Conservation (phyloP, 345 rosid genomes). For the Gossypium rotundifolium region DNA sequence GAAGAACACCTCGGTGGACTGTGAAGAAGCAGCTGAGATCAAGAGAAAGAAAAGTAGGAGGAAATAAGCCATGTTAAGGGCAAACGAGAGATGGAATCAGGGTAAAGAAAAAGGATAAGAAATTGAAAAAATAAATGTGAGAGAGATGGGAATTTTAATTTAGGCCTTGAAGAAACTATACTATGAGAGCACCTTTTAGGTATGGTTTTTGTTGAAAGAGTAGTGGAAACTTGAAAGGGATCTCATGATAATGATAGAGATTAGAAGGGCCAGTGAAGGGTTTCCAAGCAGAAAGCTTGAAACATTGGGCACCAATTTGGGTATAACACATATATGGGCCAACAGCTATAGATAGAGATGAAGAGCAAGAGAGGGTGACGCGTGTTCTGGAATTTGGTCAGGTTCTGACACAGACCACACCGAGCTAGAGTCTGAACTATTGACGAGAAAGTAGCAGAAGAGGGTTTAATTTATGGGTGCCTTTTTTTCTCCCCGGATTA, state of each 20-base stretch:
- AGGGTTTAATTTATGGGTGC: too few species aligned
- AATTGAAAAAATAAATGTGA: background rate
- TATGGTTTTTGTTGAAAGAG: background rate
- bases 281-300: background rate
- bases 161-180: background rate
- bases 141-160: constrained; percentile 3
- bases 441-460: background rate
- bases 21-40: constrained; percentile 24
- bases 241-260: background rate
- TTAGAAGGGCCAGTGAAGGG: background rate
- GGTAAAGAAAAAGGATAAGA: background rate
- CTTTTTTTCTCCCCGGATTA: background rate
- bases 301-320: constrained; percentile 1
- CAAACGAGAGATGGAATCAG: background rate
- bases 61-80: constrained; percentile 16
- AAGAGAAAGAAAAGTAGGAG: constrained; percentile 19
- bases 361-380: background rate
- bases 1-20: constrained; percentile 32
- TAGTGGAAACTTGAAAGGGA: background rate
- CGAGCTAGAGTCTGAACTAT: background rate
- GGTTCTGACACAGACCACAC: background rate
- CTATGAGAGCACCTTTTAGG: background rate
- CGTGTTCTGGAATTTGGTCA: background rate
- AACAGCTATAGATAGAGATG: background rate
- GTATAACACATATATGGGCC: constrained; percentile 9